Percentiles rank a stretch among this genome's conserved stretches.
Evolutionary conservation across 2,329 filamentous ascomycete species (phyloP).

Genomic region (Apiospora kogelbergensis): DNA sequence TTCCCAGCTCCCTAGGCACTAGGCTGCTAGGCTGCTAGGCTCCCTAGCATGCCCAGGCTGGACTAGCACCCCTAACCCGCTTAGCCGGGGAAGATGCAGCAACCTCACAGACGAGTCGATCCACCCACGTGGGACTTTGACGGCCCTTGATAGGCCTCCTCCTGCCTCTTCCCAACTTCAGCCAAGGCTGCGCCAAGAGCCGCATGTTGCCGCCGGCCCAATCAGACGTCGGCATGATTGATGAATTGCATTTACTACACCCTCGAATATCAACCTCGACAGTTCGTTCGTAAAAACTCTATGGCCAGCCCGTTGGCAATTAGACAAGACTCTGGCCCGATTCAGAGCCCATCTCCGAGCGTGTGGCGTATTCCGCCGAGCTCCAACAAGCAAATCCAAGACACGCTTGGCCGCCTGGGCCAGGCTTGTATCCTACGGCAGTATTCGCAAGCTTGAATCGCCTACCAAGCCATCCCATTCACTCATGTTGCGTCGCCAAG

Average conservation of each 20-base stretch:
- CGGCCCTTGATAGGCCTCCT: background rate
- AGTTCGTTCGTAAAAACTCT: background rate
- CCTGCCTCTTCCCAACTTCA: background rate
- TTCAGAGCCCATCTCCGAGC: background rate
- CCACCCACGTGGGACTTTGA: background rate
- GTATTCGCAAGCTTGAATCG: background rate
- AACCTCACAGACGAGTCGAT: background rate
- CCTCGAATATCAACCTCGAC: background rate
- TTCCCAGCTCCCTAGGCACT: too few species aligned
- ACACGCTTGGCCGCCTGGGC: background rate
- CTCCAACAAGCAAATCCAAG: slow-evolving; percentile 1
- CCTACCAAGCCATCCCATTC: background rate
- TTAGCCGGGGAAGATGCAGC: background rate
- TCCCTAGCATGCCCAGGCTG: too few species aligned
- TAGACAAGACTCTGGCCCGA: background rate
- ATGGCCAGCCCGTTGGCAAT: background rate
- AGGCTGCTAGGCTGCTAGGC: too few species aligned
- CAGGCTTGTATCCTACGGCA: background rate
- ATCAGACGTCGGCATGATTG: background rate
- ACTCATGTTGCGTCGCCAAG: background rate
- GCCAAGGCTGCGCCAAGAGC: background rate
- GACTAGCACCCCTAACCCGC: background rate
- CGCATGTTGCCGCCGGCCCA: background rate
- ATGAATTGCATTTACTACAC: background rate
- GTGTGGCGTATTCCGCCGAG: slow-evolving; percentile 3